Evolutionary conservation across 2,329 filamentous ascomycete species (phyloP).

Genomic region (Verticillium zaregamsianum): DNA sequence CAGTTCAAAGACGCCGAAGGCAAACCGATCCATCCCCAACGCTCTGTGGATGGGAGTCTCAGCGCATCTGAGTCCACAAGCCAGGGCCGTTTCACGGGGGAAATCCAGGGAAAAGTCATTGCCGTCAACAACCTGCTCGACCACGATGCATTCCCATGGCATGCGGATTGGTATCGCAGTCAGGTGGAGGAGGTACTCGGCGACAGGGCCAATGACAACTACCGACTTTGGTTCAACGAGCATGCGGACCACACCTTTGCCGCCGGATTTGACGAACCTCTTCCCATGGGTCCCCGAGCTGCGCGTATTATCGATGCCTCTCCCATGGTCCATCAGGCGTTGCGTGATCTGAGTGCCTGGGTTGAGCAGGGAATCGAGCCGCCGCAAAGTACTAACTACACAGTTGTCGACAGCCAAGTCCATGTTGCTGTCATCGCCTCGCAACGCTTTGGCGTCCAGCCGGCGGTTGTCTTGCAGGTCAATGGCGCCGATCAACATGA

Average conservation of each 20-base stretch:
- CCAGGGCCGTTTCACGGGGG: slow-evolving; percentile 5
- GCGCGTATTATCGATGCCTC: neutral
- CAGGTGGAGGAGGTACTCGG: slow-evolving; percentile 11
- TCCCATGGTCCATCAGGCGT: slow-evolving; percentile 10
- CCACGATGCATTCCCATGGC: slow-evolving; percentile 18
- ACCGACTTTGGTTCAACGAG: slow-evolving; percentile 15
- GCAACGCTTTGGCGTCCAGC: slow-evolving; percentile 15
- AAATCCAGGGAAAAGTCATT: slow-evolving; percentile 16
- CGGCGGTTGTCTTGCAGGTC: slow-evolving; percentile 5
- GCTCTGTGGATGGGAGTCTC: slow-evolving; percentile 1
- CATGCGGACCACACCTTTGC: slow-evolving; percentile 14
- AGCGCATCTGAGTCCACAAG: neutral
- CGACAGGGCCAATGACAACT: slow-evolving; percentile 9
- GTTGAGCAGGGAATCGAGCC: slow-evolving; percentile 10
- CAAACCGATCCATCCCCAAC: slow-evolving; percentile 9
- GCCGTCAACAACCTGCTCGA: slow-evolving; percentile 15
- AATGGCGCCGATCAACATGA: neutral
- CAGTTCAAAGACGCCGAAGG: slow-evolving; percentile 6
- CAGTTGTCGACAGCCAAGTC: slow-evolving; percentile 11
- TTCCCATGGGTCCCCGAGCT: neutral
- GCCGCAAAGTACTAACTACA: slow-evolving; percentile 8
- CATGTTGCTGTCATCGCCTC: slow-evolving; percentile 2
- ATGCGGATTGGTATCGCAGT: slow-evolving; percentile 18
- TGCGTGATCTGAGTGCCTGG: slow-evolving; percentile 15
- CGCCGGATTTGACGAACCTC: neutral